Percentiles rank a stretch among this genome's conserved stretches.
Evolutionary conservation across 441 rosid species (phyloP).

Genomic region (Metrosideros polymorpha): DNA sequence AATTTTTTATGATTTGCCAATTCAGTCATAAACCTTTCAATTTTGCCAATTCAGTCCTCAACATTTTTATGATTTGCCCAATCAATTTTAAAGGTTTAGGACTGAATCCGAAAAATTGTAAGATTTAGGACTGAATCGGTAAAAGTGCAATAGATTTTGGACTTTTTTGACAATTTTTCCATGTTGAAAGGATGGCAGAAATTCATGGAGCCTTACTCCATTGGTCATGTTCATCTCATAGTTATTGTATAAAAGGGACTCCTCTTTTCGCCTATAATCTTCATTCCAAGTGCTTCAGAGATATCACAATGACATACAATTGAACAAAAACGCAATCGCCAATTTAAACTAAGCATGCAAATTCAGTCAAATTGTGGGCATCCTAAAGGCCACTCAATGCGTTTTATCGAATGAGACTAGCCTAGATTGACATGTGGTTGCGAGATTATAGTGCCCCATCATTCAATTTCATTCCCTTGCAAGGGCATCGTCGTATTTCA

Average conservation of each 20-base stretch:
- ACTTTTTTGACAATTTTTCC: no score
- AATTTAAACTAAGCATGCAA: not conserved
- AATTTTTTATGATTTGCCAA: no score
- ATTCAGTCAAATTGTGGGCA: not conserved
- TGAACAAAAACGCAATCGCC: fast-evolving
- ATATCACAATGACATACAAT: not conserved
- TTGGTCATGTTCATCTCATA: not conserved
- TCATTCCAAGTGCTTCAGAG: not conserved
- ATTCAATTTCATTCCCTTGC: not conserved
- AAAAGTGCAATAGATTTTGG: no score
- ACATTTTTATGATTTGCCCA: no score
- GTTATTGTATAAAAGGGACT: not conserved
- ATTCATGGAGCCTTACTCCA: not conserved
- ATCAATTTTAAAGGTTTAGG: no score
- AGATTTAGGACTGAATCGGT: no score
- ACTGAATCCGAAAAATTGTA: no score
- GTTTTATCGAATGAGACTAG: not conserved
- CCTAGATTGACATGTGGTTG: not conserved
- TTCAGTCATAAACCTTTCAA: no score
- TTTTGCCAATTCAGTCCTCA: no score
- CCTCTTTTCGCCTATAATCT: not conserved
- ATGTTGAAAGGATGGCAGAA: not conserved
- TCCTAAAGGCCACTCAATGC: not conserved
- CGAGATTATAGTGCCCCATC: not conserved
- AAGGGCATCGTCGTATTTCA: not conserved